These are phyloP conservation scores for Alternaria sp. DNA, from an alignment of 2,329 filamentous ascomycete species.

Conservation along the genomic window DNA sequence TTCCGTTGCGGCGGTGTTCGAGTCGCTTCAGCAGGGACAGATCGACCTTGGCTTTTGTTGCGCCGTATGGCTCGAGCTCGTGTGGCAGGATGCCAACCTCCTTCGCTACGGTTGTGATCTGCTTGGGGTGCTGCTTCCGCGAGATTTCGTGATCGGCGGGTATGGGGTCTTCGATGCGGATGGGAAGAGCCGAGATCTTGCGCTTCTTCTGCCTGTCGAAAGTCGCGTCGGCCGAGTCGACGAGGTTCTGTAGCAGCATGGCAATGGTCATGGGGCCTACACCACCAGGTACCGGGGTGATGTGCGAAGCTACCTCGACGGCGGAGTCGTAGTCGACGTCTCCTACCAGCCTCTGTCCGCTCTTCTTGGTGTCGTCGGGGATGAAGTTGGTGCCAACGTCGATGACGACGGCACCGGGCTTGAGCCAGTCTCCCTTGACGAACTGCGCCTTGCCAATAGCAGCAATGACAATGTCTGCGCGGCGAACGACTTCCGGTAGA, in stretches of 20 bases:
- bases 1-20: constrained; percentile 83
- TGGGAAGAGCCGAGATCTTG: constrained; percentile 78
- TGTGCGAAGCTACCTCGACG: constrained; percentile 82
- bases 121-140: constrained; percentile 86
- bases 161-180: constrained; percentile 79
- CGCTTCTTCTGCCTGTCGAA: constrained; percentile 84
- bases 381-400: constrained; percentile 98
- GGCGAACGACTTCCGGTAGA: constrained; percentile 75
- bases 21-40: constrained; percentile 81
- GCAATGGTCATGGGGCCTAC: constrained; percentile 99
- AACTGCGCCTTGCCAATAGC: constrained; percentile 88
- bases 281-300: constrained; percentile 95
- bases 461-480: constrained; percentile 87
- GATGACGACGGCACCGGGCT: constrained; percentile 92
- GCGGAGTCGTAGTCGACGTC: constrained; percentile 93
- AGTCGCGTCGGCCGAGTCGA: constrained; percentile 80
- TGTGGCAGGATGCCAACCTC: constrained; percentile 88
- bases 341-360: constrained; percentile 87
- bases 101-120: constrained; percentile 80
- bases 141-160: constrained; percentile 97
- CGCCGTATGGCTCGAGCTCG: constrained; percentile 92
- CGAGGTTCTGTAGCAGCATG: constrained; percentile 95
- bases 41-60: constrained; percentile 95
- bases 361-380: constrained; percentile 86
- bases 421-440: constrained; percentile 94